A percentile compares a stretch with the other conserved stretches of the same genome.
Conservation (phyloP, 2,329 filamentous ascomycete genomes). For the Moelleriella libera region DNA sequence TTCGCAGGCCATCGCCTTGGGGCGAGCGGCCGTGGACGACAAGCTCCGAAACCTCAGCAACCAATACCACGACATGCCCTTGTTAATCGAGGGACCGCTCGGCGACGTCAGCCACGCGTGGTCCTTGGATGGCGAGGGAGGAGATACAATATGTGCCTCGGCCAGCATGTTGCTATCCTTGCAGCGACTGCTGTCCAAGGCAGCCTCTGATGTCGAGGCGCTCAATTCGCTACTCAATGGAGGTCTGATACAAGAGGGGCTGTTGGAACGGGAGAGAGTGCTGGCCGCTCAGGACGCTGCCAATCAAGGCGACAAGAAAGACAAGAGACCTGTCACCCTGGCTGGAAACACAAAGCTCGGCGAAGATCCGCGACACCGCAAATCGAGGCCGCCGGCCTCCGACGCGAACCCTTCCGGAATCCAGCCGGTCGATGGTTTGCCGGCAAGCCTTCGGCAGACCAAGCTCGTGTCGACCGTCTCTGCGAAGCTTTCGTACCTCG, state of each 20-base stretch:
- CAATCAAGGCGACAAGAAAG: slow-evolving; percentile 4
- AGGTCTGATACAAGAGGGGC: slow-evolving; percentile 26
- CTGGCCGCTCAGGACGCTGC: slow-evolving; percentile 6
- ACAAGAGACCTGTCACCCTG: slow-evolving; percentile 12
- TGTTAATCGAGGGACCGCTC: slow-evolving; percentile 58
- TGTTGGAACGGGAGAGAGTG: slow-evolving; percentile 19
- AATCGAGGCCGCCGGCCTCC: slow-evolving; percentile 16
- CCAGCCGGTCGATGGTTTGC: slow-evolving; percentile 10
- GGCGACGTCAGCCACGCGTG: slow-evolving; percentile 45
- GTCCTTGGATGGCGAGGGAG: slow-evolving; percentile 44
- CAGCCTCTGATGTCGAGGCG: slow-evolving; percentile 25
- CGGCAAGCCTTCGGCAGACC: slow-evolving; percentile 39
- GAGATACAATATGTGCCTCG: slow-evolving; percentile 35
- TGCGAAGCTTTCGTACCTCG: slow-evolving; percentile 73
- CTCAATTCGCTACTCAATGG: slow-evolving; percentile 34
- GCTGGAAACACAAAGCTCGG: slow-evolving; percentile 30
- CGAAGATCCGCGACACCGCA: slow-evolving; percentile 16
- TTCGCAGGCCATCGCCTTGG: slow-evolving; percentile 48
- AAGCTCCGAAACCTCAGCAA: slow-evolving; percentile 53
- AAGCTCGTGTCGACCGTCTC: slow-evolving; percentile 68
- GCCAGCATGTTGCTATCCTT: slow-evolving; percentile 34
- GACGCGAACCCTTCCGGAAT: slow-evolving; percentile 9
- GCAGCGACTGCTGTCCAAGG: slow-evolving; percentile 36
- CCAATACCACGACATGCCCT: slow-evolving; percentile 60
- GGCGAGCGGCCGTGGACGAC: slow-evolving; percentile 44